Base-by-base conservation (phyloP, 1,284 basidiomycete genomes). In the Tilletia caries region DNA sequence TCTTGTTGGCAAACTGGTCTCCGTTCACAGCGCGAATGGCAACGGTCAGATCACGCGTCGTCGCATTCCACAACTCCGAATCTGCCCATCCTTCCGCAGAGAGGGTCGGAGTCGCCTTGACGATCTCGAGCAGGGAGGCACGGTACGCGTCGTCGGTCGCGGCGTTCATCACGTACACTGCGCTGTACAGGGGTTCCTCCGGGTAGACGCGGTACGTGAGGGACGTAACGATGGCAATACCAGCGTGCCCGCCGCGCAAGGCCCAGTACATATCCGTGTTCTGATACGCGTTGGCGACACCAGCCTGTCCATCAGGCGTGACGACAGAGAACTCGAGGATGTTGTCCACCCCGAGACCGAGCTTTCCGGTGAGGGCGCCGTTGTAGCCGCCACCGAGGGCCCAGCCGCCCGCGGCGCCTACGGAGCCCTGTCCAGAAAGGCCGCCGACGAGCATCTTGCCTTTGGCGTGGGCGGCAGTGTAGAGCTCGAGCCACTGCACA, bases 391-490 rank as follows among this genome's bases (percentile, higher is more conserved):
- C 58, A 20, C 58, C 58, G 58, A 62, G 58, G 29, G 32, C 58
- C 58, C 58, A 62, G 29, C 58, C 58, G 58, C 58, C 58, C 18
- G 58, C 58, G 6, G 58, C 58, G 58, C 58, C 58, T 8, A 62
- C 58, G 3, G 58, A 62, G 1, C 58, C 58, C 58, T 62, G 58
- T 3, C 58, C 58, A 1, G 58, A 62, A 3, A 62, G 32, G 5
- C 58, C 58, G 18, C 58, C 58, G 58, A 62, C 58, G 58, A 62
- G 58, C 58, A 62, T 62, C 58, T 62, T 62, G 58, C 58, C 58
- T 3, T 37, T 25, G 18, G 58, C 58, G 32, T 62, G 58, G 29
- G 58, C 58, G 4, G 29, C 58, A 8, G 58, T 62, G 58, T 62
- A 62, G 32, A 62, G 58, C 29, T 62, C 58, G 32, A 62, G 58